These are phyloP conservation scores for Aciculoconidium aculeatum DNA, from an alignment of 805 yeast species.

Conservation along the genomic window DNA sequence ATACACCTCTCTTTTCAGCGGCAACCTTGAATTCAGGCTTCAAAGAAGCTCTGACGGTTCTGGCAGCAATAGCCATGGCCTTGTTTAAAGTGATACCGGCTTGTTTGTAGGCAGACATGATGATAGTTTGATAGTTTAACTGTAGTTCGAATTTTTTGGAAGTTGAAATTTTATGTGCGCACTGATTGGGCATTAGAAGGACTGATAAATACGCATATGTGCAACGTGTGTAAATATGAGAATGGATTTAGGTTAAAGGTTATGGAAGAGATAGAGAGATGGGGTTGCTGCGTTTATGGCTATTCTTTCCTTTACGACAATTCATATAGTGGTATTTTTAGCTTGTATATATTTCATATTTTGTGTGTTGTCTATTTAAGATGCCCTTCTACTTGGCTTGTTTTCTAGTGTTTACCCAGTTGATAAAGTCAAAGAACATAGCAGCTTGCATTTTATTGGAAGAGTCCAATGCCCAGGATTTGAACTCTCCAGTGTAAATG, in stretches of 20 bases:
- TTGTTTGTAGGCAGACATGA: conserved; percentile 45
- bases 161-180: no score
- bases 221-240: conserved; percentile 1
- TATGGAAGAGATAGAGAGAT: no score
- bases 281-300: no score
- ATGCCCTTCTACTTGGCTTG: no score
- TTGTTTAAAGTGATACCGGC: conserved; percentile 63
- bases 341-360: no score
- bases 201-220: conserved; percentile 2
- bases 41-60: conserved; percentile 79
- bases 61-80: conserved; percentile 87
- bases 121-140: no score
- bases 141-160: no score
- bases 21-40: conserved; percentile 78
- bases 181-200: conserved; percentile 5
- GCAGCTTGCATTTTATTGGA: conserved; percentile 46
- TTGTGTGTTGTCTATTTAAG: no score
- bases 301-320: no score
- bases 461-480: conserved; percentile 51
- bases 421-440: conserved; percentile 70
- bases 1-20: conserved; percentile 63
- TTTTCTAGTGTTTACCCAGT: conserved; percentile 72
- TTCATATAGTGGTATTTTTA: no score
- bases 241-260: background rate
- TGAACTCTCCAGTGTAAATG: conserved; percentile 50